Conservation (phyloP, 176 grass and related monocot species). For the Oryza australiensis region DNA sequence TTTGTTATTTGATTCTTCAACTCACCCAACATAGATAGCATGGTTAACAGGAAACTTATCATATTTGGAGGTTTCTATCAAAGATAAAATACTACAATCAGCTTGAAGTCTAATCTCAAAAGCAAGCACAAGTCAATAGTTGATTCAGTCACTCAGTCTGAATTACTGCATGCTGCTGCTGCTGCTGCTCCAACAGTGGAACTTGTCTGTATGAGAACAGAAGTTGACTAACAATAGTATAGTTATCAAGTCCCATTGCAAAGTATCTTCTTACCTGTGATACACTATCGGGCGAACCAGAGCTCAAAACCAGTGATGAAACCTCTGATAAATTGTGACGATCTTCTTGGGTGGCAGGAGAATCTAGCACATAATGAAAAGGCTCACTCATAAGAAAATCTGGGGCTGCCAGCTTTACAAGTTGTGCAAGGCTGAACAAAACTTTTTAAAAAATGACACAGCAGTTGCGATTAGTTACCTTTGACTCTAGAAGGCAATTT, state of each 20-base stretch:
- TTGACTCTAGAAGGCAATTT: conserved; percentile 69
- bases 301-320: conserved; percentile 73
- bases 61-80: conserved; percentile 62
- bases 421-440: conserved; percentile 30
- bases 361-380: conserved; percentile 61
- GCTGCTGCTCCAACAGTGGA: conserved; percentile 52
- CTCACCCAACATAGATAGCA: conserved; percentile 20
- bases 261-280: conserved; percentile 64
- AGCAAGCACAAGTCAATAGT: conserved; percentile 49
- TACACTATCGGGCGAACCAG: conserved; percentile 49
- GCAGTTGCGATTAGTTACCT: conserved; percentile 55
- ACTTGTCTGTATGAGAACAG: conserved; percentile 56
- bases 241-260: conserved; percentile 27
- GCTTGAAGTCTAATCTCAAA: conserved; percentile 54
- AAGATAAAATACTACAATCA: conserved; percentile 52
- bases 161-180: conserved; percentile 47
- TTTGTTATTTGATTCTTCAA: conserved; percentile 29
- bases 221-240: conserved; percentile 37
- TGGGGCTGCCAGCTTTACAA: conserved; percentile 21
- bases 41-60: conserved; percentile 54
- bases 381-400: conserved; percentile 25
- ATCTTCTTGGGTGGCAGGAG: conserved; percentile 49
- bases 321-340: conserved; percentile 55
- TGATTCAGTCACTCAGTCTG: conserved; percentile 46
- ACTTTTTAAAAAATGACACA: conserved; percentile 8